Conservation (phyloP, 441 rosid species). For the Lepidium campestre region DNA sequence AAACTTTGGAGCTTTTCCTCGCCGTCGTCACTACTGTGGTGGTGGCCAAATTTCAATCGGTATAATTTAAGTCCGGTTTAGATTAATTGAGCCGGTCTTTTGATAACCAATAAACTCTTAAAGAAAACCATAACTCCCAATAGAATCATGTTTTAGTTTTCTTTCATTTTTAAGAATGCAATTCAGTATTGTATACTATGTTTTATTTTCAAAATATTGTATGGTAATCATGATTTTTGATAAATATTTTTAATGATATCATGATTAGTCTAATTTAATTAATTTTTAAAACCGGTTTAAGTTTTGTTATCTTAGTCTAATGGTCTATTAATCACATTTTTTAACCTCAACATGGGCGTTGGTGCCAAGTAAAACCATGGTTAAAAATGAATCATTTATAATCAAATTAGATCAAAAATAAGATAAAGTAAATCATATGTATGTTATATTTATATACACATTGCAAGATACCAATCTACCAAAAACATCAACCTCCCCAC, state of each 20-base stretch:
- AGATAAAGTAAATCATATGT: no score
- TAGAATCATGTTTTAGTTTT: not conserved
- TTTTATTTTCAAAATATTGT: not conserved
- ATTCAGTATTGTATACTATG: not conserved
- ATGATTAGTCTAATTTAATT: no score
- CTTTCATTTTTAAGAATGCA: not conserved
- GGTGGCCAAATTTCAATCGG: not conserved
- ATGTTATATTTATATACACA: no score
- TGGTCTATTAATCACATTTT: not conserved
- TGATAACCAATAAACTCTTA: not conserved
- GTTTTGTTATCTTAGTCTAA: not conserved
- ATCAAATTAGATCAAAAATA: no score
- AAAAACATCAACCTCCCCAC: constrained; percentile 26
- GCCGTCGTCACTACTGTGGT: not conserved
- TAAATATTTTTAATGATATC: no score
- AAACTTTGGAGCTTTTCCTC: not conserved
- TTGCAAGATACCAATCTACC: constrained; percentile 18
- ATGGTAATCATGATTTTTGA: no score
- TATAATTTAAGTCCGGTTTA: not conserved
- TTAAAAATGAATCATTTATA: no score
- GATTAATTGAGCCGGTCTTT: not conserved
- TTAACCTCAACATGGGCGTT: no score
- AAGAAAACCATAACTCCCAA: not conserved
- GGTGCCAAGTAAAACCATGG: no score
- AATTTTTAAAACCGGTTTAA: no score